Percentiles rank a stretch among this genome's conserved stretches.
phyloP scores from a whole-genome alignment of 1,139 yeast species.

The Diutina pseudorugosa region DNA sequence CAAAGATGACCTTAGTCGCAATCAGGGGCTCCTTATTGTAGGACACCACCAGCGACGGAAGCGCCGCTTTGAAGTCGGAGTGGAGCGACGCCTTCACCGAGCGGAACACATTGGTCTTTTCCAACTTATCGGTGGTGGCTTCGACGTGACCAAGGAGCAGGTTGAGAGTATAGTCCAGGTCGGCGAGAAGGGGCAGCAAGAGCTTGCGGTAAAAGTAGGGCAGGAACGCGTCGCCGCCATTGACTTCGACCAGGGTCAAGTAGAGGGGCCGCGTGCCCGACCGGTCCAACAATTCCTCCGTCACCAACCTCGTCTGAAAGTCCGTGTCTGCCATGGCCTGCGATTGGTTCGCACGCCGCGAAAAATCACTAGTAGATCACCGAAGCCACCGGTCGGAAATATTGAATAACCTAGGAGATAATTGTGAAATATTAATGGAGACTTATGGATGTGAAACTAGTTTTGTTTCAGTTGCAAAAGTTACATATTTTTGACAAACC shows the following conservation, averaged over 20 bases:
- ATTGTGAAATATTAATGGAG: neutral
- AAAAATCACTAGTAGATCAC: neutral
- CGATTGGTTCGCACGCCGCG: neutral
- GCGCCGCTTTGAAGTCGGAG: slow-evolving; percentile 20
- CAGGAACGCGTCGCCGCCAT: slow-evolving; percentile 38
- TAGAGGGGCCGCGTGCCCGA: slow-evolving; percentile 31
- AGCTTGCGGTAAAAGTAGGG: slow-evolving; percentile 33
- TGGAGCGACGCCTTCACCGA: slow-evolving; percentile 21
- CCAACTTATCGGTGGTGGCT: slow-evolving; percentile 16
- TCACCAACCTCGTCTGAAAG: slow-evolving; percentile 18
- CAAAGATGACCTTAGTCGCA: slow-evolving; percentile 26
- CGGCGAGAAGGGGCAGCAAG: slow-evolving; percentile 29
- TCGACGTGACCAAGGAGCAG: slow-evolving; percentile 23
- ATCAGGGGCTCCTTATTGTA: slow-evolving; percentile 27
- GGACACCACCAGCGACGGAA: slow-evolving; percentile 14
- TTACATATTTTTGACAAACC: too few relatives aligned
- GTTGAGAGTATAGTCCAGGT: slow-evolving; percentile 33
- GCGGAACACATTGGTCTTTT: slow-evolving; percentile 33
- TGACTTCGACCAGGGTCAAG: slow-evolving; percentile 32
- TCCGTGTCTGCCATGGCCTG: slow-evolving; percentile 7
- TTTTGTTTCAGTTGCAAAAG: too few relatives aligned
- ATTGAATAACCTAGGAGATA: too few relatives aligned
- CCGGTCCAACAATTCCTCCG: slow-evolving; percentile 21
- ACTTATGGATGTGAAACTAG: too few relatives aligned
- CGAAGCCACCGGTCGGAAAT: too few relatives aligned